phyloP scores from a whole-genome alignment of 257 asterid genomes.

The Plantago ovata region DNA sequence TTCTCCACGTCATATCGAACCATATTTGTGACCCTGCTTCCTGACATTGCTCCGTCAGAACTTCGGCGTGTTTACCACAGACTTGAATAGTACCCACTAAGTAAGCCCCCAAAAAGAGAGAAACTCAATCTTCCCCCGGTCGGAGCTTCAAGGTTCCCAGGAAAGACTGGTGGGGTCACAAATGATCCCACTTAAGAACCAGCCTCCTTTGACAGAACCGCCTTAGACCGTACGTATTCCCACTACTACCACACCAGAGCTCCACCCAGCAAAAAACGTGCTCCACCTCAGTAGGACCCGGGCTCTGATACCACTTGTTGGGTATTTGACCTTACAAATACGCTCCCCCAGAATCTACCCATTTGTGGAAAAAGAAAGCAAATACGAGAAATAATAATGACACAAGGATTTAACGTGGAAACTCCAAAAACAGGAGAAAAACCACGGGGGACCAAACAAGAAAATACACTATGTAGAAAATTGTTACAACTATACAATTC shows the following conservation, averaged over 20 bases:
- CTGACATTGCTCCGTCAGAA: not conserved
- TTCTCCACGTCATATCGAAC: too few relatives aligned
- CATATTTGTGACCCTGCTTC: not conserved
- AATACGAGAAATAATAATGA: not conserved
- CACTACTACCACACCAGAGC: not conserved
- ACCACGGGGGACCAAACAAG: too few relatives aligned
- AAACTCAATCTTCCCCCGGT: not conserved
- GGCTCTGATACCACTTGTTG: too few relatives aligned
- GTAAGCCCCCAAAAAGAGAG: conserved; percentile 4
- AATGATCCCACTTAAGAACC: conserved; percentile 10
- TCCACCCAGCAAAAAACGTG: not conserved
- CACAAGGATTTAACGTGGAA: not conserved
- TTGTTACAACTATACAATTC: too few relatives aligned
- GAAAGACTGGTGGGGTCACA: conserved; percentile 3
- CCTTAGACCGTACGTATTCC: not conserved
- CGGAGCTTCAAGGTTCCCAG: conserved; percentile 6
- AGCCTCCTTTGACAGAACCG: not conserved
- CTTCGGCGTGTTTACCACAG: not conserved
- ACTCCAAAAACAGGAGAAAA: not conserved
- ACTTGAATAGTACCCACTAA: too few relatives aligned
- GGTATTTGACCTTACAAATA: not conserved
- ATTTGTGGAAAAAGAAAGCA: not conserved
- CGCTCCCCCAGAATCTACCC: not conserved
- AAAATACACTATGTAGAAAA: too few relatives aligned
- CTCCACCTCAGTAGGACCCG: not conserved